Evolutionary conservation across 352 stramenopile species (phyloP).

Genomic region (Globisporangium rhizosaccharum): DNA sequence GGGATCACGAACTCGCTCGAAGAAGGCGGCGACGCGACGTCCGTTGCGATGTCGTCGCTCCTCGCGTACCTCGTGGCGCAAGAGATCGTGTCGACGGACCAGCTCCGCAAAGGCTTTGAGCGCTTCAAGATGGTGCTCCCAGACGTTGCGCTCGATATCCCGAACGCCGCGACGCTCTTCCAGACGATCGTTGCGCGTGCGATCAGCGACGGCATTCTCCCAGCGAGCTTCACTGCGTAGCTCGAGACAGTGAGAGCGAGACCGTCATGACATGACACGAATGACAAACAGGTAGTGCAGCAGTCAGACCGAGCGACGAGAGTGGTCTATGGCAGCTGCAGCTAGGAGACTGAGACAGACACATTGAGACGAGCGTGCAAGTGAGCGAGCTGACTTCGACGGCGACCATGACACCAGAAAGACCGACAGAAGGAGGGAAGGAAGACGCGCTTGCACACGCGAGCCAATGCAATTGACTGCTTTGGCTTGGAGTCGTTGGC

Average conservation of each 20-base stretch:
- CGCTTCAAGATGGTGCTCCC: constrained; percentile 64
- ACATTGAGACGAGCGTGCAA: too few species aligned
- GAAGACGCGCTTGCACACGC: too few species aligned
- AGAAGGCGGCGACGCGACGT: constrained; percentile 36
- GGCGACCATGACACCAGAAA: too few species aligned
- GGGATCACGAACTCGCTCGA: constrained; percentile 57
- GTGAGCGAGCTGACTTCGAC: too few species aligned
- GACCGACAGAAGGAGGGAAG: too few species aligned
- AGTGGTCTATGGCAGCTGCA: too few species aligned
- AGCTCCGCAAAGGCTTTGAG: constrained; percentile 81
- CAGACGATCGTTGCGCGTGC: constrained; percentile 32
- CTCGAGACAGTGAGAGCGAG: too few species aligned
- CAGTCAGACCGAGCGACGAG: too few species aligned
- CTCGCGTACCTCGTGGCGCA: constrained; percentile 68
- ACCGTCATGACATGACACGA: too few species aligned
- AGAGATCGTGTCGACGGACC: constrained; percentile 47
- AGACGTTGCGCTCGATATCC: constrained; percentile 66
- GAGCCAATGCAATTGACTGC: background rate
- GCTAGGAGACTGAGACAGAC: too few species aligned
- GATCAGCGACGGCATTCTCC: constrained; percentile 39
- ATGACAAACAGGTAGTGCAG: too few species aligned
- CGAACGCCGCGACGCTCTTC: constrained; percentile 46
- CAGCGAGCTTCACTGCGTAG: constrained; percentile 26
- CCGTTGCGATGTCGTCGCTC: constrained; percentile 63
- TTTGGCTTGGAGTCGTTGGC: background rate